Conservation (phyloP, 495 filamentous ascomycete genomes). For the Lophium mytilinum region DNA sequence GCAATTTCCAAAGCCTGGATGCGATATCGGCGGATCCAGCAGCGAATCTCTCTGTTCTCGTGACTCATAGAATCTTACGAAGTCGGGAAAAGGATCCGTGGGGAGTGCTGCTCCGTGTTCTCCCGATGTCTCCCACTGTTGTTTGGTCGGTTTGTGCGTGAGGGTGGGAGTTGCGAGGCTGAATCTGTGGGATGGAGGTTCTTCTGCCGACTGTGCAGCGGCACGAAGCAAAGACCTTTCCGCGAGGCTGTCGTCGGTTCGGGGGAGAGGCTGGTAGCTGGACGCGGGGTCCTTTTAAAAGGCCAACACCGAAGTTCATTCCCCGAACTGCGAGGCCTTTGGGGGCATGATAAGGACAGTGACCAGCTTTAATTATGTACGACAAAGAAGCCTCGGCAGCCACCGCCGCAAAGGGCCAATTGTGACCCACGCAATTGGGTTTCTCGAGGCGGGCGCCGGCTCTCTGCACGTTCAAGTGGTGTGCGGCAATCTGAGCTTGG, state of each 20-base stretch:
- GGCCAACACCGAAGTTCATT: constrained; percentile 4
- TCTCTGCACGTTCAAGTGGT: background rate
- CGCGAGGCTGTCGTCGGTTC: background rate
- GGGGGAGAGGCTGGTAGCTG: constrained; percentile 11
- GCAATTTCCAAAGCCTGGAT: constrained; percentile 1
- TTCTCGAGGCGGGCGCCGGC: constrained; percentile 13
- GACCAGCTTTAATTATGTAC: constrained; percentile 26
- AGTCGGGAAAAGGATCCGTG: background rate
- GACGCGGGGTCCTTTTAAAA: constrained; percentile 18
- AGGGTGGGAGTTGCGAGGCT: constrained; percentile 4
- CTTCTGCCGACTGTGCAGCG: constrained; percentile 1
- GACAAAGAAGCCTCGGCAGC: constrained; percentile 23
- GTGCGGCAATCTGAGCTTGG: constrained; percentile 21
- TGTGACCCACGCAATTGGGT: constrained; percentile 4
- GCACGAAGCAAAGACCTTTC: background rate
- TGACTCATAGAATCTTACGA: constrained; percentile 24
- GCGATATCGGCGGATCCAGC: constrained; percentile 23
- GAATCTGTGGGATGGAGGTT: constrained; percentile 2
- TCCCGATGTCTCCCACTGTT: constrained; percentile 9
- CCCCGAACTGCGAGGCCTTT: constrained; percentile 6
- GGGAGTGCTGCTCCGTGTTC: constrained; percentile 11
- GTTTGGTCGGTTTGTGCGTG: background rate
- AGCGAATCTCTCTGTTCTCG: constrained; percentile 16
- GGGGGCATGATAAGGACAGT: constrained; percentile 21
- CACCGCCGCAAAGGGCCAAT: constrained; percentile 13